Conservation (phyloP, 2,329 filamentous ascomycete genomes). For the Microsporum canis region DNA sequence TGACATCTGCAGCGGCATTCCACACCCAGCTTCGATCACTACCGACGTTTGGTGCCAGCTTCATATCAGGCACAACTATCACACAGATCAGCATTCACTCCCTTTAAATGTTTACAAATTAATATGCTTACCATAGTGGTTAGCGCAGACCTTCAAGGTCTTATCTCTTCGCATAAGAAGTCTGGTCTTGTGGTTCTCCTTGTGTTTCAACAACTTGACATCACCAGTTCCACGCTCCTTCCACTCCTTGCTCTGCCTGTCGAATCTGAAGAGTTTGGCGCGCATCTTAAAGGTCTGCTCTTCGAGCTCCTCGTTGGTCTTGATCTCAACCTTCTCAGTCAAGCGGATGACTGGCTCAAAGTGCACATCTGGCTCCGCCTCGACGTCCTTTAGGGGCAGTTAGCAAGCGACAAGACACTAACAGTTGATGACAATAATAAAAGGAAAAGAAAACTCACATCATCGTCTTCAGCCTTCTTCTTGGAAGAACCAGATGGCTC, state of each 20-base stretch:
- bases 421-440: background rate
- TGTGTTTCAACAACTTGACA: conserved; percentile 93
- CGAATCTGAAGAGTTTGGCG: conserved; percentile 98
- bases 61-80: conserved; percentile 93
- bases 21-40: conserved; percentile 99
- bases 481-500: conserved; percentile 85
- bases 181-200: conserved; percentile 94
- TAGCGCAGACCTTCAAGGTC: conserved; percentile 99
- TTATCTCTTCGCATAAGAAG: conserved; percentile 98
- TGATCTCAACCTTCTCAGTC: conserved; percentile 91
- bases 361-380: conserved; percentile 84
- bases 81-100: background rate
- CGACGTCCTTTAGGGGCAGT: conserved; percentile 47
- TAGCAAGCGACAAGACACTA: background rate
- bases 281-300: conserved; percentile 99
- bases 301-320: conserved; percentile 97
- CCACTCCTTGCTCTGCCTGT: conserved; percentile 86
- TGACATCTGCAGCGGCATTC: conserved; percentile 96
- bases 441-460: conserved; percentile 29
- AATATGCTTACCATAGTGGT: conserved; percentile 79
- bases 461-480: conserved; percentile 54
- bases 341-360: conserved; percentile 95
- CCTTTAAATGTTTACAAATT: background rate
- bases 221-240: conserved; percentile 98
- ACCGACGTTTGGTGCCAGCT: conserved; percentile 93